A percentile compares a stretch with the other conserved stretches of the same genome.
Conservation (phyloP, 1,284 basidiomycete genomes). For the Apiotrichum sp. region DNA sequence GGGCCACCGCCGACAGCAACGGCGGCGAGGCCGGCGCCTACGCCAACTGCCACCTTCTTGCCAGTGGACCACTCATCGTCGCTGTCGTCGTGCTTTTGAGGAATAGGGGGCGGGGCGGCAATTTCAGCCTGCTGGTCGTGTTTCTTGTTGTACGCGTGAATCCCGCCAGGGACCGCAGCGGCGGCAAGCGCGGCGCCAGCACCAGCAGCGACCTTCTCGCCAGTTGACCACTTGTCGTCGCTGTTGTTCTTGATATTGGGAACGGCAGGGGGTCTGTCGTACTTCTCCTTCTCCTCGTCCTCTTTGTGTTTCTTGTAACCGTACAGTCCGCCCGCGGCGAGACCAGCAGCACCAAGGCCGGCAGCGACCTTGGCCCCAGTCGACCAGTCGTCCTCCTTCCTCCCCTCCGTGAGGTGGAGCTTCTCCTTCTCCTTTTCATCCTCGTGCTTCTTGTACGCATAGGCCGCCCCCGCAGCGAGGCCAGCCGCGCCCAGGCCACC, state of each 20-base stretch:
- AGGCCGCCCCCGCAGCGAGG: not conserved
- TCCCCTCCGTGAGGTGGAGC: not conserved
- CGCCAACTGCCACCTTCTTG: not conserved
- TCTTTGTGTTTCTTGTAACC: not conserved
- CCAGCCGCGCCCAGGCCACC: not conserved
- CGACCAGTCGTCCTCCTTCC: not conserved
- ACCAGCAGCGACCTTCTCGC: not conserved
- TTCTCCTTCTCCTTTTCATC: constrained; percentile 2
- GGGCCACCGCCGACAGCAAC: constrained; percentile 1
- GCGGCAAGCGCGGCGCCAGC: not conserved
- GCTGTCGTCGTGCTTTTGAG: not conserved
- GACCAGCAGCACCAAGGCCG: not conserved
- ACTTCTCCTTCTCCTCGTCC: not conserved
- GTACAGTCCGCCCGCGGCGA: not conserved
- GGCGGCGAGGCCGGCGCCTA: not conserved
- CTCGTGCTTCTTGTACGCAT: constrained; percentile 4
- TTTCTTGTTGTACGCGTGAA: not conserved
- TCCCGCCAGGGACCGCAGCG: not conserved
- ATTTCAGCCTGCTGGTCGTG: not conserved
- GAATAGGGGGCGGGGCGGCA: too few species aligned
- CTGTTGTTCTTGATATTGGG: not conserved
- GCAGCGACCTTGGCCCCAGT: not conserved
- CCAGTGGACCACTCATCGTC: too few species aligned
- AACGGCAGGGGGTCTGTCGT: not conserved
- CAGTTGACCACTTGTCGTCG: not conserved